Evolutionary conservation across 768 basidiomycete species (phyloP).

Genomic region (Amanita brunnescens): DNA sequence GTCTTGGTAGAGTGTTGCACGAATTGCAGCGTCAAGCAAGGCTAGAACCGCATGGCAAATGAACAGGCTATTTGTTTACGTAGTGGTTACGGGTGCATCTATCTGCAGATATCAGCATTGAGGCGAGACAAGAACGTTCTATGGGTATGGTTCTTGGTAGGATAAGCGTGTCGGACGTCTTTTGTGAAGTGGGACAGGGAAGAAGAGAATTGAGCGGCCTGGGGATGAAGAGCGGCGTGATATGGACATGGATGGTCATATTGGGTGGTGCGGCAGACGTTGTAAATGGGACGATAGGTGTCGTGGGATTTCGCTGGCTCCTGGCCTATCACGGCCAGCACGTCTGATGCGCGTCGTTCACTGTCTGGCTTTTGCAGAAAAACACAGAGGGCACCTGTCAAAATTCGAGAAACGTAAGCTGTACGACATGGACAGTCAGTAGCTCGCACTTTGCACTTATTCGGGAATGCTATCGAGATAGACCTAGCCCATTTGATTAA

Average conservation of each 20-base stretch:
- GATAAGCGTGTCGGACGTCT: constrained; percentile 1
- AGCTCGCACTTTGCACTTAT: neutral
- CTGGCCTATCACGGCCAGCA: neutral
- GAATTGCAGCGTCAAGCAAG: neutral
- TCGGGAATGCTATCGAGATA: constrained; percentile 3
- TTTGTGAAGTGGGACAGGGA: constrained; percentile 3
- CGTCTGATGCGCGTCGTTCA: neutral
- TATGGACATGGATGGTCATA: constrained; percentile 6
- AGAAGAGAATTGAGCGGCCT: neutral
- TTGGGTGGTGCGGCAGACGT: constrained; percentile 4
- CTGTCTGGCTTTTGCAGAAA: neutral
- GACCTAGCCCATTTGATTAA: neutral
- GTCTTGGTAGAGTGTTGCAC: neutral
- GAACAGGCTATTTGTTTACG: neutral
- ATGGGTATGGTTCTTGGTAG: neutral
- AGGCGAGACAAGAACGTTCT: neutral
- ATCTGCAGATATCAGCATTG: neutral
- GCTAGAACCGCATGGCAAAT: neutral
- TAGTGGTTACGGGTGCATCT: constrained; percentile 2
- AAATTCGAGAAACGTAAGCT: neutral
- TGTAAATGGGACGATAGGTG: neutral
- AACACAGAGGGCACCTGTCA: constrained; percentile 1
- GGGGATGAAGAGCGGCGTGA: neutral
- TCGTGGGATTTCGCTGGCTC: neutral
- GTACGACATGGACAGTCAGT: neutral